These are phyloP conservation scores for Cutaneotrichosporon curvatum DNA, from an alignment of 1,284 basidiomycete genomes.

Conservation along the genomic window DNA sequence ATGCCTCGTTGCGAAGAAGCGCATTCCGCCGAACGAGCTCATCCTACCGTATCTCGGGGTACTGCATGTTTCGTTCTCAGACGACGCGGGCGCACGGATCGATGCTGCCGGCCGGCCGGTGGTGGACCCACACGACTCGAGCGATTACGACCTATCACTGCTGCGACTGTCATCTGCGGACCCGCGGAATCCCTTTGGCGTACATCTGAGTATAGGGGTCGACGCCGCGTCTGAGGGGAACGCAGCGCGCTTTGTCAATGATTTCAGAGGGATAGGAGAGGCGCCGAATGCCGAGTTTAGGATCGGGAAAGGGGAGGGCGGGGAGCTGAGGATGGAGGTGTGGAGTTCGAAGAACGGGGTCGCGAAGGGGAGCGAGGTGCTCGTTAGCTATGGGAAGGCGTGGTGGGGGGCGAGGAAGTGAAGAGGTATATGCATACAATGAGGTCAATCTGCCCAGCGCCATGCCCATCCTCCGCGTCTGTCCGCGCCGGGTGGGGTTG, in stretches of 20 bases:
- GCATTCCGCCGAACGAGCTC: slow-evolving; percentile 59
- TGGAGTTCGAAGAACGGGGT: slow-evolving; percentile 58
- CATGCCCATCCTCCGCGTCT: slow-evolving; percentile 2
- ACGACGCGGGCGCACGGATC: slow-evolving; percentile 44
- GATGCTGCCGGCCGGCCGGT: not conserved
- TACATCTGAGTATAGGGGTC: slow-evolving; percentile 46
- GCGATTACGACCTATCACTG: slow-evolving; percentile 78
- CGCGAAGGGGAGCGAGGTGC: slow-evolving; percentile 72
- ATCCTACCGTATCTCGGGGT: slow-evolving; percentile 78
- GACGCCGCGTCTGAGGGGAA: slow-evolving; percentile 73
- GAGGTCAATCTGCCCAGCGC: slow-evolving; percentile 1
- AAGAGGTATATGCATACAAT: no score
- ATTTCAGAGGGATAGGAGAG: slow-evolving; percentile 64
- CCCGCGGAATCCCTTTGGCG: slow-evolving; percentile 25
- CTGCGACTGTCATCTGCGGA: slow-evolving; percentile 48
- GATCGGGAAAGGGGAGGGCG: slow-evolving; percentile 54
- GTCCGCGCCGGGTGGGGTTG: not conserved
- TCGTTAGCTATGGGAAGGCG: slow-evolving; percentile 87
- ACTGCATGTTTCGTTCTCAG: slow-evolving; percentile 45
- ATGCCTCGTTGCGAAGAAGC: slow-evolving; percentile 70
- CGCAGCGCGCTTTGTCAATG: slow-evolving; percentile 79
- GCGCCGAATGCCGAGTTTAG: slow-evolving; percentile 67
- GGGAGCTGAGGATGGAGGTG: slow-evolving; percentile 68
- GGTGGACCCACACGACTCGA: slow-evolving; percentile 26
- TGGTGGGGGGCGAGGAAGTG: slow-evolving; percentile 59